These are phyloP conservation scores for Filosporella fistucella DNA, from an alignment of 495 filamentous ascomycete genomes.

Conservation along the genomic window DNA sequence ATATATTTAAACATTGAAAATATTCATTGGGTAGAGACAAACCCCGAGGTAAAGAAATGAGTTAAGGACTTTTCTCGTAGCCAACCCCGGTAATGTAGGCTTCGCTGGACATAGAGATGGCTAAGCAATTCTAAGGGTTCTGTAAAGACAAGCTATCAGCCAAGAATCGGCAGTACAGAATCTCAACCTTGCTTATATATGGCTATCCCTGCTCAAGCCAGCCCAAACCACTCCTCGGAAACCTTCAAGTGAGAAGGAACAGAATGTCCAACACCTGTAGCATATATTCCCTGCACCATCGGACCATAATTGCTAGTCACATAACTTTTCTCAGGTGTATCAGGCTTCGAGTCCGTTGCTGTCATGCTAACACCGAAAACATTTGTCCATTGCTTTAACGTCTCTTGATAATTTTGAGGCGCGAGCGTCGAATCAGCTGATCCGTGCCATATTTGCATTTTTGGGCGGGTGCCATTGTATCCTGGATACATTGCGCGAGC, in stretches of 20 bases:
- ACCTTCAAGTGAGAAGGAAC: slow-evolving; percentile 13
- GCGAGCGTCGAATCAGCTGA: slow-evolving; percentile 39
- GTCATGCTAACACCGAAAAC: slow-evolving; percentile 35
- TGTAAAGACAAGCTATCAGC: no score
- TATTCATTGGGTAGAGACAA: no score
- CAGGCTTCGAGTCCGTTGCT: slow-evolving; percentile 25
- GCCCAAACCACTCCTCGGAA: slow-evolving; percentile 11
- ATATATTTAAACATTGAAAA: no score
- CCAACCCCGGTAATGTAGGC: no score
- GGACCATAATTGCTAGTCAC: slow-evolving; percentile 43
- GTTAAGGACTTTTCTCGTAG: no score
- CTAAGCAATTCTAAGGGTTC: no score
- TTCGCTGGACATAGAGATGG: no score
- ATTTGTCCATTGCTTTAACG: slow-evolving; percentile 48
- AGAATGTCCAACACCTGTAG: slow-evolving; percentile 24
- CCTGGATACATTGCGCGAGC: slow-evolving; percentile 42
- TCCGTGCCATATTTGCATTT: slow-evolving; percentile 54
- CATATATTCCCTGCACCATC: slow-evolving; percentile 34
- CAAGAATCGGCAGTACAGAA: no score
- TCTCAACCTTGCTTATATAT: no score
- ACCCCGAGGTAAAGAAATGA: no score
- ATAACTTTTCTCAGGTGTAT: slow-evolving; percentile 29
- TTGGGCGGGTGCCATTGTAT: slow-evolving; percentile 45
- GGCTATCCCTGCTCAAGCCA: no score
- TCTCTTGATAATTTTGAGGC: slow-evolving; percentile 44